Base-by-base conservation (phyloP, 805 yeast species). In the Barnettozyma californica region DNA sequence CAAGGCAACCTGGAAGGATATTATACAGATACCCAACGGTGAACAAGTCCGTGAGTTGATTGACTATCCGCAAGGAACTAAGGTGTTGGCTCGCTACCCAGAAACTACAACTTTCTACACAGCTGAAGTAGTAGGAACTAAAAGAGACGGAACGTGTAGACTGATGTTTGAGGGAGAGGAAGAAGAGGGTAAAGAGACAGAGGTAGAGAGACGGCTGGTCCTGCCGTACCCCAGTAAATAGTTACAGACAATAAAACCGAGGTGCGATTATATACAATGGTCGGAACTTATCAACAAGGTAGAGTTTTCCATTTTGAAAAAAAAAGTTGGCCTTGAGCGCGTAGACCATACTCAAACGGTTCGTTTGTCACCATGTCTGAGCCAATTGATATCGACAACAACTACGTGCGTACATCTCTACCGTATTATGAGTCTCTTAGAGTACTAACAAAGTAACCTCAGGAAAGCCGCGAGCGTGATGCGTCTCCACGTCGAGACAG, bases 71-170 rank as follows among this genome's bases (percentile, higher is more conserved):
- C 70, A 80, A 35, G 94, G 95, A 0, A 74, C 90, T 0, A 82
- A 81, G 55, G 98, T 94, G 3, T 71, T 94, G 50, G 99, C 97
- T 0, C 76, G 95, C 59, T 94, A 94, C 60, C 99, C 99, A 1
- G 99, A 94, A 57, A 94, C 99, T 0, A 94, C 99, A 0, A 91
- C 98, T 0, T 94, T 94, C 59, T 94, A 94, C 60, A 88, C 95
- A 4, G 99, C 99, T 0, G 87, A 87, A 44, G 97, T 94, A 2
- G 82, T 83, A 21, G 91, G 95, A 0, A 74, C 78, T 42, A 81
- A 80, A 52, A 62, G 87, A 54, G 91, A 84, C 53, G 90, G 91
- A 0, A 77, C 75, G 11, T 92, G 95, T 53, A 70, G 89, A 54
- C 71, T 94, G 48, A 79, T 80, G 59, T 94, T 94, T 60, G 98